These are phyloP conservation scores for Mycena latifolia DNA, from an alignment of 768 basidiomycete genomes.

Conservation along the genomic window DNA sequence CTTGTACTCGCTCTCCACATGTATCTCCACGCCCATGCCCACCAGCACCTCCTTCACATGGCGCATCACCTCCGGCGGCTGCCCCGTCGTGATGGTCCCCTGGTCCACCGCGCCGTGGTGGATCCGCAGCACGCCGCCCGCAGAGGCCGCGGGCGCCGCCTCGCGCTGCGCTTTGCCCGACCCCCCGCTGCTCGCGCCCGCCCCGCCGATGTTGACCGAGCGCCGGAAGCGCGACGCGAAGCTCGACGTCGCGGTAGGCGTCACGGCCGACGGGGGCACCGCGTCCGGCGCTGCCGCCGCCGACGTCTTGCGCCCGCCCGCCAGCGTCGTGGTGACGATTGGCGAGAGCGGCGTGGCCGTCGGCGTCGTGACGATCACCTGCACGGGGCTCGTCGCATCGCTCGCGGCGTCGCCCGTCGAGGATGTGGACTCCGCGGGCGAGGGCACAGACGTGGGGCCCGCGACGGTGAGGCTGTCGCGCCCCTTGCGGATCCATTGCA, in stretches of 20 bases:
- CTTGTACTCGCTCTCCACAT: slow-evolving; percentile 92
- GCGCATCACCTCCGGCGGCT: slow-evolving; percentile 89
- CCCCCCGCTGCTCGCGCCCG: slow-evolving; percentile 19
- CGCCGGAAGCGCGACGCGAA: slow-evolving; percentile 63
- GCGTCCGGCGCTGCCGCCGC: no score
- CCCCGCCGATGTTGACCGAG: slow-evolving; percentile 58
- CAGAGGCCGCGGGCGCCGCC: slow-evolving; percentile 39
- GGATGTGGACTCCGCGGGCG: slow-evolving; percentile 25
- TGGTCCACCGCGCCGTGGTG: slow-evolving; percentile 96
- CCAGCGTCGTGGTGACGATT: slow-evolving; percentile 37
- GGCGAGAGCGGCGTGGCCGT: slow-evolving; percentile 38
- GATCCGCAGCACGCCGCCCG: slow-evolving; percentile 73
- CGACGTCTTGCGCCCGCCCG: slow-evolving; percentile 45
- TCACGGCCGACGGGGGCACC: slow-evolving; percentile 56
- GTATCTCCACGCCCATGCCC: slow-evolving; percentile 92
- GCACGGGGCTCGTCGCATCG: slow-evolving; percentile 46
- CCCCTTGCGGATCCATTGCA: slow-evolving; percentile 93
- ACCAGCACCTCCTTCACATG: slow-evolving; percentile 85
- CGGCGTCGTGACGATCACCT: slow-evolving; percentile 56
- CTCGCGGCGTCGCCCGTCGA: slow-evolving; percentile 31
- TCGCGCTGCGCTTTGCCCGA: slow-evolving; percentile 41
- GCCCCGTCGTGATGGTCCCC: slow-evolving; percentile 85
- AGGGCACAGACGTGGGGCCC: slow-evolving; percentile 4
- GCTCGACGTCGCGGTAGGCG: slow-evolving; percentile 56
- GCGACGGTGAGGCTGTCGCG: slow-evolving; percentile 35